These are phyloP conservation scores for Hypoxylon sp. DNA, from an alignment of 2,329 filamentous ascomycete genomes.

Conservation along the genomic window DNA sequence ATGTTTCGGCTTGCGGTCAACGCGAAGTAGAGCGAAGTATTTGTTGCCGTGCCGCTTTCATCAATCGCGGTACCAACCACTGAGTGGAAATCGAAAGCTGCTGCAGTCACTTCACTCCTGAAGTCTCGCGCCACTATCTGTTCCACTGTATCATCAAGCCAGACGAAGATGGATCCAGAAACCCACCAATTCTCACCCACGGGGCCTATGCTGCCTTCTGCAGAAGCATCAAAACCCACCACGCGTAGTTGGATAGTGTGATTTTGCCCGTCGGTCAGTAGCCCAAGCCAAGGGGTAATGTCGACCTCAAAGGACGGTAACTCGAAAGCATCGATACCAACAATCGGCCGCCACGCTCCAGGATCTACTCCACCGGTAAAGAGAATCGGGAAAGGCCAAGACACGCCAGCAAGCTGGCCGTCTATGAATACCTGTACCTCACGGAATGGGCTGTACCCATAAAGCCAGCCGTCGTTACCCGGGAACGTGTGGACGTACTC, in stretches of 20 bases:
- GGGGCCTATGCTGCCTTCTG: constrained; percentile 54
- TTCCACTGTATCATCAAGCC: constrained; percentile 62
- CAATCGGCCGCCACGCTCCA: constrained; percentile 76
- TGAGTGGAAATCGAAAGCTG: constrained; percentile 47
- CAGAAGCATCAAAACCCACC: constrained; percentile 59
- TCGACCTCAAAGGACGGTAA: constrained; percentile 76
- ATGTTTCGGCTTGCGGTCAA: constrained; percentile 48
- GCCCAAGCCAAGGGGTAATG: constrained; percentile 73
- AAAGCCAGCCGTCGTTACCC: constrained; percentile 62
- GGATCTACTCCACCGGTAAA: constrained; percentile 78
- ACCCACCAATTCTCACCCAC: constrained; percentile 74
- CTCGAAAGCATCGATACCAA: constrained; percentile 77
- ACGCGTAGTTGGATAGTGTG: constrained; percentile 56
- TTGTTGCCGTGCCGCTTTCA: constrained; percentile 45
- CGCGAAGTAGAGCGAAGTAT: constrained; percentile 50
- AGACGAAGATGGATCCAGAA: constrained; percentile 75
- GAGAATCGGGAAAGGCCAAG: constrained; percentile 77
- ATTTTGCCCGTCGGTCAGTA: constrained; percentile 66
- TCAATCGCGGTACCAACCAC: constrained; percentile 41
- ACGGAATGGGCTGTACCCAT: constrained; percentile 74
- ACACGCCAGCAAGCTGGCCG: constrained; percentile 71
- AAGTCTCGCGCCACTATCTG: constrained; percentile 44
- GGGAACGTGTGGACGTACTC: constrained; percentile 68
- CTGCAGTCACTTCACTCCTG: constrained; percentile 34
- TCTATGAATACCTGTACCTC: constrained; percentile 77